Percentiles rank a stretch among this genome's conserved stretches.
These are phyloP conservation scores for Solanum etuberosum DNA, from an alignment of 257 asterid genomes.

Conservation along the genomic window DNA sequence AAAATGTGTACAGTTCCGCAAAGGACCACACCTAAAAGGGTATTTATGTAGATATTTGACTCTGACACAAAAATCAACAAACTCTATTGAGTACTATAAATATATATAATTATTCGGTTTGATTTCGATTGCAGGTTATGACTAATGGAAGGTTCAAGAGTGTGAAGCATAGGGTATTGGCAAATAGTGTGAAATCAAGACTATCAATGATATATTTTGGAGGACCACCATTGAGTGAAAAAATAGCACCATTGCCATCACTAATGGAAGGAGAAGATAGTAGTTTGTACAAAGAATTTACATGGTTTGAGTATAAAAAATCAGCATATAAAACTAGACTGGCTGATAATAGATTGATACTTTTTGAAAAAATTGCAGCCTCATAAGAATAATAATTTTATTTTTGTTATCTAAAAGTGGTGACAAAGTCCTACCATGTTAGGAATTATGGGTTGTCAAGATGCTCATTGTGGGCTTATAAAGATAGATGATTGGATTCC, in stretches of 20 bases:
- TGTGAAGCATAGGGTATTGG: conserved; percentile 41
- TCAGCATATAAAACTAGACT: conserved; percentile 39
- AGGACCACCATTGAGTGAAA: conserved; percentile 59
- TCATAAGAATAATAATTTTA: conserved; percentile 4
- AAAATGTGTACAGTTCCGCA: background rate
- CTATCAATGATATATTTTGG: conserved; percentile 59
- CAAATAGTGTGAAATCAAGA: conserved; percentile 36
- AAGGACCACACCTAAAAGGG: background rate
- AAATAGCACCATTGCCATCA: conserved; percentile 53
- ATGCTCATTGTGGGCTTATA: background rate
- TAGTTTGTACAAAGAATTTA: conserved; percentile 59
- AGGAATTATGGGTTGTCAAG: background rate
- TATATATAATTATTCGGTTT: no score
- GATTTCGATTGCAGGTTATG: conserved; percentile 31
- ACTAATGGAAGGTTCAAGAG: conserved; percentile 54
- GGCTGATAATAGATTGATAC: conserved; percentile 50
- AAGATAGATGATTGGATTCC: background rate
- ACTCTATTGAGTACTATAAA: background rate
- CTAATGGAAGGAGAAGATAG: conserved; percentile 40
- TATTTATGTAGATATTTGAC: background rate
- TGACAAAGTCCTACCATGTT: background rate
- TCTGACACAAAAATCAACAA: background rate
- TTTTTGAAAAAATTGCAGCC: conserved; percentile 45
- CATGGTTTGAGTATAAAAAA: conserved; percentile 57
- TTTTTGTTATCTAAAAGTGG: background rate